Evolutionary conservation across 2,329 filamentous ascomycete genomes (phyloP).

Genomic region (Pestalotiopsis sp.): DNA sequence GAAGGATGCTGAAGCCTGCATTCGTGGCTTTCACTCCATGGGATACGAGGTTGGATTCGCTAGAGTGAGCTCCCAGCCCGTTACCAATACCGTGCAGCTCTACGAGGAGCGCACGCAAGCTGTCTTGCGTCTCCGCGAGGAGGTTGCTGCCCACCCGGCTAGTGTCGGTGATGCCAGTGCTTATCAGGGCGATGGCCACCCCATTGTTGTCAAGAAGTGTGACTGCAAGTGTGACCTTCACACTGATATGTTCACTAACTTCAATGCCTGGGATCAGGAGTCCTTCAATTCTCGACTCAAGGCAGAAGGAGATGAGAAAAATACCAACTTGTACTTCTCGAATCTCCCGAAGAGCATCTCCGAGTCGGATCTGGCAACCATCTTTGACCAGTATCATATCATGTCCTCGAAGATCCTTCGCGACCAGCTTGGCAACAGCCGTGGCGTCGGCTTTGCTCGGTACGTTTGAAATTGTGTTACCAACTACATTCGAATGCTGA

Average conservation of each 20-base stretch:
- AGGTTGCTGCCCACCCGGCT: neutral
- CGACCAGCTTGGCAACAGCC: constrained; percentile 88
- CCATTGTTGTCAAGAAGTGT: constrained; percentile 9
- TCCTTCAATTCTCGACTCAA: constrained; percentile 98
- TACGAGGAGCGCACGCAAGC: neutral
- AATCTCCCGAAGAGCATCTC: constrained; percentile 92
- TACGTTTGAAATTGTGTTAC: constrained; percentile 48
- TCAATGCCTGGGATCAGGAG: constrained; percentile 61
- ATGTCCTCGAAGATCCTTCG: constrained; percentile 94
- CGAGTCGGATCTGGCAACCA: constrained; percentile 80
- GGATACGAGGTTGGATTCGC: constrained; percentile 98
- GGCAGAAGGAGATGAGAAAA: constrained; percentile 85
- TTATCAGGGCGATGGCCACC: neutral
- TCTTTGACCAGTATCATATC: constrained; percentile 80
- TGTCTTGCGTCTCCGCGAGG: neutral
- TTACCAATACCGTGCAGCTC: neutral
- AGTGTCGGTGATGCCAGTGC: neutral
- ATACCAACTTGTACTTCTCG: constrained; percentile 97
- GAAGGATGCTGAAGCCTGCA: constrained; percentile 90
- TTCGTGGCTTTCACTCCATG: constrained; percentile 90
- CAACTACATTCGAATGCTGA: neutral
- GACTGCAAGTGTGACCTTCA: constrained; percentile 10
- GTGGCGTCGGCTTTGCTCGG: constrained; percentile 97
- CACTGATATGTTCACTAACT: constrained; percentile 13
- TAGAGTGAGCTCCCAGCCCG: constrained; percentile 58